Evolutionary conservation across 2,329 filamentous ascomycete genomes (phyloP), one percentile per base, ranked within the genome.

Genomic region (Fusarium tricinctum): DNA sequence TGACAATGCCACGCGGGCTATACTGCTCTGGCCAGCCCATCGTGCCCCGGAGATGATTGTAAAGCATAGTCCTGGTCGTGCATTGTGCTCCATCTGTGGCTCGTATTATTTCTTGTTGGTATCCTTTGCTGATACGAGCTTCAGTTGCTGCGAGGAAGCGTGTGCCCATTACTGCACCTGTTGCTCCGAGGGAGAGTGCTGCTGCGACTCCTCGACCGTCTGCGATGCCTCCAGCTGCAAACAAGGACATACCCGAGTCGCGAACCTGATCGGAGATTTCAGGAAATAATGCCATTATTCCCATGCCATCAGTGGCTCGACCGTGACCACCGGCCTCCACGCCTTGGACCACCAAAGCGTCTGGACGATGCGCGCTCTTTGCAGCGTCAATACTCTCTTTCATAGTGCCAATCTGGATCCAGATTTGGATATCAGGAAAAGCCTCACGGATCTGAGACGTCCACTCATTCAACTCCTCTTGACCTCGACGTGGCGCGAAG

Each of bases 101-200:
- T 2, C 78, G 74, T 1, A 84, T 60, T 1, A 83, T 75, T 51
- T 81, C 82, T n/a, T 79, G 66, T 50, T 81, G 81, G 45, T 83
- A 83, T 1, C 79, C 80, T 55, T 74, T 75, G 48, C 67, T 73
- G 35, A 83, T 78, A 8, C 79, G 77, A 1, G 81, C 75, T 66
- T 84, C 81, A 0, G 58, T 71, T 1, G 79, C 71, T 0, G 87
- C 88, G 1, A 92, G 81, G 58, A 91, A 89, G 9, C 88, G 82
- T 1, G 90, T 92, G 0, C 90, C 90, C 80, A 92, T 82, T 0
- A 82, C 86, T 0, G 84, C 81, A 0, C 86, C 89, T 0, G 78
- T 75, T 1, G 86, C 85, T 0, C 87, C 86, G 1, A 88, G 78
- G 2, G 79, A 75, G 14, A 87, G 74, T 3, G 83, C 82, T 0